Evolutionary conservation across 805 yeast species (phyloP).

Genomic region (Monosporozyma aerobia): DNA sequence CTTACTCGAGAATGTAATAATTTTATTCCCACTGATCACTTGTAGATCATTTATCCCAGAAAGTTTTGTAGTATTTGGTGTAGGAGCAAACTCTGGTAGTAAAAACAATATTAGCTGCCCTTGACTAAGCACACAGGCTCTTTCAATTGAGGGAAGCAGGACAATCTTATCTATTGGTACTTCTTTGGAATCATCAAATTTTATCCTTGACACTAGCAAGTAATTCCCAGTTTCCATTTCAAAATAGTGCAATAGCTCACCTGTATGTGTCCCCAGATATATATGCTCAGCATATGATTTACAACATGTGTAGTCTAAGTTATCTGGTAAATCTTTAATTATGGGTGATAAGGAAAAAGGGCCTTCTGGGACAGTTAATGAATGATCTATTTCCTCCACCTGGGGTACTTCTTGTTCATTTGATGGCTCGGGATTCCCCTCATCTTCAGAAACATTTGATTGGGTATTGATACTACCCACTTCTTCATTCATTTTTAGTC

Average conservation of each 20-base stretch:
- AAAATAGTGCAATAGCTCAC: conserved; percentile 28
- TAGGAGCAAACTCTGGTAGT: conserved; percentile 30
- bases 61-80: conserved; percentile 17
- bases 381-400: background rate
- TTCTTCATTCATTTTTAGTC: background rate
- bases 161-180: conserved; percentile 18
- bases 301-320: conserved; percentile 17
- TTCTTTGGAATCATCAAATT: conserved; percentile 11
- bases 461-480: background rate
- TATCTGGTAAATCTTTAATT: conserved; percentile 20
- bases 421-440: background rate
- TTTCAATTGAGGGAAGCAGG: conserved; percentile 23
- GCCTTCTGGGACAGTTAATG: conserved; percentile 9
- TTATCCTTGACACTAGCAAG: conserved; percentile 25
- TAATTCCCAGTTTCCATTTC: conserved; percentile 27
- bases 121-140: conserved; percentile 22
- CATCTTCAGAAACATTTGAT: background rate
- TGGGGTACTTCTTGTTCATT: background rate
- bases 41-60: conserved; percentile 15
- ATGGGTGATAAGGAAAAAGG: conserved; percentile 17
- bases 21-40: conserved; percentile 4
- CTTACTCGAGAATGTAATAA: conserved; percentile 10
- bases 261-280: conserved; percentile 25
- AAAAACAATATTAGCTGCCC: conserved; percentile 17
- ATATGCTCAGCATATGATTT: conserved; percentile 26